Conservation (phyloP, 2,329 filamentous ascomycete genomes). For the Zymoseptoria crescenta region DNA sequence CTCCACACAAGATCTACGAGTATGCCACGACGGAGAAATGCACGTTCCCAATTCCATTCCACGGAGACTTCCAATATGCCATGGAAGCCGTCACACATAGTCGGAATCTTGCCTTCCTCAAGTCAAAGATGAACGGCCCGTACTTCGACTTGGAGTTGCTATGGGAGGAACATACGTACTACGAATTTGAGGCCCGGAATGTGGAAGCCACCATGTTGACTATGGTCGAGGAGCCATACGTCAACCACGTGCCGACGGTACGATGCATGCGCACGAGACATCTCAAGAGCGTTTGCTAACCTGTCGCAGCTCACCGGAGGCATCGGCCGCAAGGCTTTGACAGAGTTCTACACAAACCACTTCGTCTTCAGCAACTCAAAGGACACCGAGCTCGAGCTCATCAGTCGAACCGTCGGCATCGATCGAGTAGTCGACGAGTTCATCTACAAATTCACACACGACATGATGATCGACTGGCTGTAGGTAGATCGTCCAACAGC, state of each 20-base stretch:
- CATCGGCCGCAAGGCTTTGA: slow-evolving; percentile 55
- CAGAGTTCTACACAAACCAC: slow-evolving; percentile 62
- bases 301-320: slow-evolving; percentile 49
- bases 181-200: slow-evolving; percentile 60
- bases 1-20: slow-evolving; percentile 28
- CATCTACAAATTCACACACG: slow-evolving; percentile 57
- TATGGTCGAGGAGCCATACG: slow-evolving; percentile 72
- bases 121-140: slow-evolving; percentile 54
- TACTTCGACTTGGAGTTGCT: slow-evolving; percentile 67
- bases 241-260: slow-evolving; percentile 64
- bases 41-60: slow-evolving; percentile 45
- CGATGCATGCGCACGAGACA: neutral
- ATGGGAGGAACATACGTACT: slow-evolving; percentile 70
- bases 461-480: slow-evolving; percentile 60
- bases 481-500: slow-evolving; percentile 34
- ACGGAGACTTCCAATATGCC: slow-evolving; percentile 44
- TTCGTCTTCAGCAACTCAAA: slow-evolving; percentile 68
- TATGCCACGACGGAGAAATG: slow-evolving; percentile 40
- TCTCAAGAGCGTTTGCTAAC: neutral
- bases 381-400: slow-evolving; percentile 59
- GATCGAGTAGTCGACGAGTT: slow-evolving; percentile 69
- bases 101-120: slow-evolving; percentile 57
- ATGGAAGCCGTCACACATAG: slow-evolving; percentile 58
- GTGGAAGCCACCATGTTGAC: slow-evolving; percentile 71
- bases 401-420: slow-evolving; percentile 63